phyloP scores from a whole-genome alignment of 2,329 filamentous ascomycete species.

The Elsinoe fawcettii region DNA sequence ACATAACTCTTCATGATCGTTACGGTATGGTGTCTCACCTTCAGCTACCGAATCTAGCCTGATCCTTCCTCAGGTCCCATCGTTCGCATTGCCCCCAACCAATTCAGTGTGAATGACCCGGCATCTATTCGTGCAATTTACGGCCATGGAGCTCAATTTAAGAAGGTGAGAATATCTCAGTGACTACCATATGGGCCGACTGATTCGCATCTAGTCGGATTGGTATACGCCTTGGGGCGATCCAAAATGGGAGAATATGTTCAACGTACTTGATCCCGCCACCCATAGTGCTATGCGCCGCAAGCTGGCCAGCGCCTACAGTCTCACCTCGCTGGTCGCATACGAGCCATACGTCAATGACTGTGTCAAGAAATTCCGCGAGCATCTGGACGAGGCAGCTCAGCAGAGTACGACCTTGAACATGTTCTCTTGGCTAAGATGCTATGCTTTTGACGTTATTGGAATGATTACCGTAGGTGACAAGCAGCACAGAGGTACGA shows the following conservation, averaged over 20 bases:
- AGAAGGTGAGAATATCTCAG: neutral
- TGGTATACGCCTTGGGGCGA: neutral
- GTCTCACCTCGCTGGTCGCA: neutral
- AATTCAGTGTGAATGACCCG: conserved; percentile 4
- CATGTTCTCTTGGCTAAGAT: neutral
- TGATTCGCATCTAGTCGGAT: neutral
- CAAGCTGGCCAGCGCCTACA: neutral
- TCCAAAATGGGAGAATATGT: neutral
- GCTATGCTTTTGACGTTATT: conserved; percentile 9
- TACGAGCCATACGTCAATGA: neutral
- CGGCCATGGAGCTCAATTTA: neutral
- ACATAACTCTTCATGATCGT: neutral
- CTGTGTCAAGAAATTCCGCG: neutral
- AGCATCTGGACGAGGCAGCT: neutral
- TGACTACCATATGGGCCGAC: neutral
- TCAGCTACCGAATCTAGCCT: neutral
- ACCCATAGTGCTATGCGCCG: neutral
- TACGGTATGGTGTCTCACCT: neutral
- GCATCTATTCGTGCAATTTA: neutral
- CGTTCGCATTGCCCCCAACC: conserved; percentile 1
- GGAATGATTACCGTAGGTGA: neutral
- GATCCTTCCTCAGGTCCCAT: neutral
- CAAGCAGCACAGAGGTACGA: neutral
- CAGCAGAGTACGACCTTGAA: neutral
- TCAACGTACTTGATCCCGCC: neutral